phyloP scores from a whole-genome alignment of 1,139 yeast genomes.

The Hemisphaericaspora xylanilytica region DNA sequence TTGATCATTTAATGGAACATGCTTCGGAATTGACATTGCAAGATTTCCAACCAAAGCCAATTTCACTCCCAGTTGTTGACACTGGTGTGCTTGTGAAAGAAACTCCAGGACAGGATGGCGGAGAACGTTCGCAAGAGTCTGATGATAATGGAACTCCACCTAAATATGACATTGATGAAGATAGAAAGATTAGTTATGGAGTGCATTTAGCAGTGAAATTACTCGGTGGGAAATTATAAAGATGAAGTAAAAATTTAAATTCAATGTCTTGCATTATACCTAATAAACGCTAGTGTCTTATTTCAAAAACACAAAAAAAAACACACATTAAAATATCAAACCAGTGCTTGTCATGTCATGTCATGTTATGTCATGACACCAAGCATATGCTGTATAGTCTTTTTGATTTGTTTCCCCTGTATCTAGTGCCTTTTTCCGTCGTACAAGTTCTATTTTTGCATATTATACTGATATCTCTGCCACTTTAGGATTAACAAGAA shows the following conservation, averaged over 20 bases:
- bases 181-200: conserved; percentile 56
- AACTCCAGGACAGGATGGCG: conserved; percentile 8
- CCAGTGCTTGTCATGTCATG: too few relatives aligned
- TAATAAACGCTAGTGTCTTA: too few relatives aligned
- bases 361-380: too few relatives aligned
- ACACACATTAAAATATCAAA: too few relatives aligned
- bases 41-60: conserved; percentile 52
- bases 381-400: background rate
- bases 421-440: background rate
- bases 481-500: conserved; percentile 8
- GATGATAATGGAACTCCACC: conserved; percentile 17
- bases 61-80: conserved; percentile 12
- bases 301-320: too few relatives aligned
- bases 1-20: conserved; percentile 56
- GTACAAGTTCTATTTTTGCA: too few relatives aligned
- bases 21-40: conserved; percentile 50
- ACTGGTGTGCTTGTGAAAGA: conserved; percentile 10
- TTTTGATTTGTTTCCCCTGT: background rate
- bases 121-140: conserved; percentile 9
- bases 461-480: conserved; percentile 1
- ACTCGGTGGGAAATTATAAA: conserved; percentile 63
- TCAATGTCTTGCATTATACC: background rate
- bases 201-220: conserved; percentile 65
- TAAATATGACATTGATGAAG: conserved; percentile 43
- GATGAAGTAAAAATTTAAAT: too few relatives aligned